Conservation (phyloP, 768 basidiomycete genomes). For the Mrakia frigida region DNA sequence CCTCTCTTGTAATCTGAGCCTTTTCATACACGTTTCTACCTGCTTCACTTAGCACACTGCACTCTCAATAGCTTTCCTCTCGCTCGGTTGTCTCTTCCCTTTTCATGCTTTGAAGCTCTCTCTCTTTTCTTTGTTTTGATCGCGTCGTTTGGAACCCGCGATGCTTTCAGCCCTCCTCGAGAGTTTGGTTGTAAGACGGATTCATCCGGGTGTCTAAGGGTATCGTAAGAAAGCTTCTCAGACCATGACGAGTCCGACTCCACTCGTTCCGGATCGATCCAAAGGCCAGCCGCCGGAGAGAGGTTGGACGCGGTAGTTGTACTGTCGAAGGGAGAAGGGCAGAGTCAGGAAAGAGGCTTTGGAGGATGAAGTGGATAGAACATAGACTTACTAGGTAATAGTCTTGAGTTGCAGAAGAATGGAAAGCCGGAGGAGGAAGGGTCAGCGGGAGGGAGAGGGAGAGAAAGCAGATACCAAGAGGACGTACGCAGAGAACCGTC, state of each 20-base stretch:
- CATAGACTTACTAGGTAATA: slow-evolving; percentile 22
- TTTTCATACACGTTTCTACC: too few relatives aligned
- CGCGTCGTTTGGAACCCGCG: too few relatives aligned
- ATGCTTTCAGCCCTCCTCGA: too few relatives aligned
- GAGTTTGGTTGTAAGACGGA: too few relatives aligned
- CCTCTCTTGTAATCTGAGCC: too few relatives aligned
- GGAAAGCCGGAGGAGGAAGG: neutral
- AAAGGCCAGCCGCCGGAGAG: slow-evolving; percentile 58
- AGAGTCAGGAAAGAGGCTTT: neutral
- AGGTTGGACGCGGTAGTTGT: slow-evolving; percentile 85
- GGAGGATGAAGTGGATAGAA: slow-evolving; percentile 32
- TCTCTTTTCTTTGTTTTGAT: too few relatives aligned
- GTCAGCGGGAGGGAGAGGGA: slow-evolving; percentile 29
- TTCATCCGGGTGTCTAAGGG: too few relatives aligned
- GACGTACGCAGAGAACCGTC: slow-evolving; percentile 63
- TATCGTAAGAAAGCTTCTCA: too few relatives aligned
- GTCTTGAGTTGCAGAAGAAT: neutral
- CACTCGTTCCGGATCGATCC: slow-evolving; percentile 49
- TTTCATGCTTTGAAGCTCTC: too few relatives aligned
- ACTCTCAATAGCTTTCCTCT: too few relatives aligned
- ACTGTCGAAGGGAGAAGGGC: slow-evolving; percentile 45
- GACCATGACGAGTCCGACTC: slow-evolving; percentile 79
- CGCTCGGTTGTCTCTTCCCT: too few relatives aligned
- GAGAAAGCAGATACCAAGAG: neutral
- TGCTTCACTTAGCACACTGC: too few relatives aligned